Base-by-base conservation (phyloP, 78 protist genomes). In the Dictyostelium citrinum region DNA sequence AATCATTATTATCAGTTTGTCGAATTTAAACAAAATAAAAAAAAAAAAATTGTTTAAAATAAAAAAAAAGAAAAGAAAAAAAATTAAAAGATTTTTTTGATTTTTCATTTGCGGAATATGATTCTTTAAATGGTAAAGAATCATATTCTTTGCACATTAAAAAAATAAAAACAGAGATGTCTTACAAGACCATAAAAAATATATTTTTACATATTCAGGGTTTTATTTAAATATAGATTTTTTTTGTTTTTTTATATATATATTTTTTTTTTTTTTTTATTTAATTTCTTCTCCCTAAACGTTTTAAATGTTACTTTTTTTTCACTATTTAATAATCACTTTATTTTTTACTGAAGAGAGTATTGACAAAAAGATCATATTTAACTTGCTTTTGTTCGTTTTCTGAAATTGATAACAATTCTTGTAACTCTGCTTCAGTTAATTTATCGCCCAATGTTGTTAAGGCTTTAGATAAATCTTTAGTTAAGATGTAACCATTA, bases 381-480 rank as follows among this genome's bases (percentile, higher is more conserved):
- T 91, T 91, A 22, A 91, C 83, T 84, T 91, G 88, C 51, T 84
- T 84, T 71, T 91, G 91, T 27, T 82, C 86, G 35, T 91, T 91
- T 55, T 91, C 95, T 61, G 90, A 83, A 51, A 91, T 78, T n/a
- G 90, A 31, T 68, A 83, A 78, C 14, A 91, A 71, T 78, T 91
- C 95, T 41, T 68, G 67, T 8, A 91, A 71, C 72, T 94, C 96
- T 31, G 84, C 91, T 17, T 83, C 90, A 10, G 64, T 94, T 51
- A 94, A 77, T 71, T 81, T 83, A 64, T 94, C 90, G 41, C 96
- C 96, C 83, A 78, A 78, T 10, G 96, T 81, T 12, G 85, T 55
- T 60, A 94, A 83, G 11, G 93, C 96, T 84, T 94, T 82, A 20
- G 83, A 17, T 45, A 94, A 35, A 45, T 82, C 96, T 70, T 81